Percentiles rank a stretch among this genome's conserved stretches.
Evolutionary conservation across 2,329 filamentous ascomycete genomes (phyloP).

Genomic region (Trichophaea hybrida): DNA sequence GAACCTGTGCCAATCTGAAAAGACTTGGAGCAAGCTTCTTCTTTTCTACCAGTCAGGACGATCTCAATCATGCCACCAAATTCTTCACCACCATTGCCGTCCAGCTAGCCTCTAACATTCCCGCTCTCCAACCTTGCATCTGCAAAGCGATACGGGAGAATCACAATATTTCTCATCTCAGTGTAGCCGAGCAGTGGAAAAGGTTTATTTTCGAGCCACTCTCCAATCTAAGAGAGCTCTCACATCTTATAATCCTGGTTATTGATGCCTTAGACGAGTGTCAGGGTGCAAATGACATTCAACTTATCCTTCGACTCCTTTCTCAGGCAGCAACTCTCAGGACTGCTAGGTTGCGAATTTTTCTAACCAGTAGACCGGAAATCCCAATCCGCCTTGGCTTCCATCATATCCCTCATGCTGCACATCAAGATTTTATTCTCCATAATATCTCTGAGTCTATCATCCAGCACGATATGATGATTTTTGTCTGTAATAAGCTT

Average conservation of each 20-base stretch:
- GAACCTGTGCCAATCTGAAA: constrained; percentile 16
- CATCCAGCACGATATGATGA: constrained; percentile 27
- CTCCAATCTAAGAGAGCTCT: constrained; percentile 20
- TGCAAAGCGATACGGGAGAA: not conserved
- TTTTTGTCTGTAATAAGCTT: constrained; percentile 21
- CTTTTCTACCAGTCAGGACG: constrained; percentile 31
- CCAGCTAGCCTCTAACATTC: not conserved
- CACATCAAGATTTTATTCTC: not conserved
- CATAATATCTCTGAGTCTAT: constrained; percentile 1
- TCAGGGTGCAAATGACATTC: constrained; percentile 19
- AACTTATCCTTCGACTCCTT: constrained; percentile 17
- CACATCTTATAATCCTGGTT: constrained; percentile 21
- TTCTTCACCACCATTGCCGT: constrained; percentile 15
- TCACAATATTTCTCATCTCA: not conserved
- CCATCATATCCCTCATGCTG: constrained; percentile 4
- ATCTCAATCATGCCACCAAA: constrained; percentile 4
- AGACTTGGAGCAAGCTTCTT: constrained; percentile 31
- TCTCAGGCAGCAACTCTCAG: constrained; percentile 12
- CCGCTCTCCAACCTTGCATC: not conserved
- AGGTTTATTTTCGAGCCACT: not conserved
- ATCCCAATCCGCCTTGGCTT: constrained; percentile 20
- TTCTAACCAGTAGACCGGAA: constrained; percentile 25
- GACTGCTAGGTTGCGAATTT: constrained; percentile 7
- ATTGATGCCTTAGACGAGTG: constrained; percentile 30
- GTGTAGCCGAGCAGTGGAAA: constrained; percentile 24